Evolutionary conservation across 768 basidiomycete species (phyloP), one percentile per base, ranked within the genome.

Genomic region (Tulasnella sp.): DNA sequence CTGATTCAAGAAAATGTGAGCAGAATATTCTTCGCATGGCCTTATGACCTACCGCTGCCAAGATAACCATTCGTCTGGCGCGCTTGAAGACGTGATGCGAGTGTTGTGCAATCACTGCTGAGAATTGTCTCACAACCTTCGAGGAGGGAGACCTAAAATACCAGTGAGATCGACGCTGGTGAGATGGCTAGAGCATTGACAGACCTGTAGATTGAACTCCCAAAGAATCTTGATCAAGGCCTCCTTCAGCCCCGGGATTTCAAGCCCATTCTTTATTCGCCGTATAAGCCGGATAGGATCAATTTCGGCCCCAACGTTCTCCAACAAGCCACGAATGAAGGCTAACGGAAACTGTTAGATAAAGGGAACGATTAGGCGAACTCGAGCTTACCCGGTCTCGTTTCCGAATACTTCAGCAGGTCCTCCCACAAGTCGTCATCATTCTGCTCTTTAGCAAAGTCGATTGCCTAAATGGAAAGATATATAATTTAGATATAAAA

Each of bases 401-500:
- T 96, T 82, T 99, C 97, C 0, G 96, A 97, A 80, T 99, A 99
- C 77, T 87, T 90, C 36, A 99, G 84, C 11, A 99, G 86, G 81
- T 99, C 97, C 80, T 99, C 97, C 97, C 97, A 99, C 0, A 99
- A 88, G 82, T 99, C 97, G 78, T 96, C 91, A 78, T 99, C 97
- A 72, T 91, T 91, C 82, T 98, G 97, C 82, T 98, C 96, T 80
- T 96, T 97, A 2, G 96, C 97, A 78, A 99, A 99, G 77, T 98
- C 97, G 80, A 99, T 99, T 3, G 97, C 95, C 94, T 95, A 78
- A 8, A 34, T 9, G 25, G 17, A 3, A 71, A 19, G 38, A 76
- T 4, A 79, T 72, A 64, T 29, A n/a, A 34, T 70, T 38, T 22
- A 58, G 52, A 64, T 31, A 3, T 54, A 34, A 31, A 36, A 70